These are phyloP conservation scores for Pichia sp. DNA, from an alignment of 1,139 yeast species.

Conservation along the genomic window DNA sequence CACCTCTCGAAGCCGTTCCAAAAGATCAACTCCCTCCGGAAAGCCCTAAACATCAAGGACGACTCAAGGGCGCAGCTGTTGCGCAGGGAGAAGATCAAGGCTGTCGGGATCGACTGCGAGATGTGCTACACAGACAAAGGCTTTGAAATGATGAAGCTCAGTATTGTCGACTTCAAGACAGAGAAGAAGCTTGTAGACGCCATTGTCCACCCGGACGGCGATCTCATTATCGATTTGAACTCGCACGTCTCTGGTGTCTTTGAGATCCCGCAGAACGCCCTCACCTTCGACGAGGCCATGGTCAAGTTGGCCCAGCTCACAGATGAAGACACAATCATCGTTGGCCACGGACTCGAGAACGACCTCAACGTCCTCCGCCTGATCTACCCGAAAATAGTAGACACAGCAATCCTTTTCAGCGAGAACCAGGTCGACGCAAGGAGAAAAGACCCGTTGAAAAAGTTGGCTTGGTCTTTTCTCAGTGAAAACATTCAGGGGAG, in stretches of 20 bases:
- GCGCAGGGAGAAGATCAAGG: constrained; percentile 36
- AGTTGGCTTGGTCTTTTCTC: constrained; percentile 64
- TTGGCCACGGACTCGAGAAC: constrained; percentile 94
- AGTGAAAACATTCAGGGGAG: constrained; percentile 77
- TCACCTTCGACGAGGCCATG: constrained; percentile 57
- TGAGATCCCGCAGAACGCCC: constrained; percentile 51
- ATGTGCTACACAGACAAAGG: constrained; percentile 92
- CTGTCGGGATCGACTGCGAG: constrained; percentile 89
- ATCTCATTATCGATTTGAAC: constrained; percentile 67
- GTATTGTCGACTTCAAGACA: constrained; percentile 73
- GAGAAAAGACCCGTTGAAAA: constrained; percentile 63
- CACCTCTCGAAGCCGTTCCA: constrained; percentile 54
- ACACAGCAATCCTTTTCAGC: constrained; percentile 79
- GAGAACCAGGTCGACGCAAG: constrained; percentile 51
- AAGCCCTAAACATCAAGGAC: constrained; percentile 12
- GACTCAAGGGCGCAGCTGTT: constrained; percentile 13
- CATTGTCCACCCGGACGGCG: constrained; percentile 70
- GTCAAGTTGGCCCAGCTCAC: constrained; percentile 48
- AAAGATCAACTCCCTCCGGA: constrained; percentile 32
- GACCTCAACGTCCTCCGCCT: constrained; percentile 80
- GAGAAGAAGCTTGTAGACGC: constrained; percentile 64
- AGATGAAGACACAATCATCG: constrained; percentile 62
- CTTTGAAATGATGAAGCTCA: constrained; percentile 77
- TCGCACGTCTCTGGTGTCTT: constrained; percentile 83
- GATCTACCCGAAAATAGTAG: constrained; percentile 69